Conservation (phyloP, 106 monocot genomes). For the Narthecium ossifragum region DNA sequence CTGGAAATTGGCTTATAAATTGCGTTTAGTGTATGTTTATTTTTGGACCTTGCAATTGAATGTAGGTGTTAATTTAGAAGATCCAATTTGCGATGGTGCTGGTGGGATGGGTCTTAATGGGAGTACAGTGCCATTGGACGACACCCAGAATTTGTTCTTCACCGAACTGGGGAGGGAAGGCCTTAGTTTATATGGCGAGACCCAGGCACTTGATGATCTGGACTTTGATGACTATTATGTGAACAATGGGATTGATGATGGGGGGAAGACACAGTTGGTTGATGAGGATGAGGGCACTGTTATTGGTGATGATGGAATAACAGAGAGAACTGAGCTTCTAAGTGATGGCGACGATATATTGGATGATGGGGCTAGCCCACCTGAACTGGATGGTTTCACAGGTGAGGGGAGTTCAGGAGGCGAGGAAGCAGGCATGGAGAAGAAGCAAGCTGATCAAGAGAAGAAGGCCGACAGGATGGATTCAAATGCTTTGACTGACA, state of each 20-base stretch:
- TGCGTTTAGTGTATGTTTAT: too few species aligned
- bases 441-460: constrained; percentile 6
- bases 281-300: constrained; percentile 9
- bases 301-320: constrained; percentile 6
- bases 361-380: constrained; percentile 6
- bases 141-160: background rate
- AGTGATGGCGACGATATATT: constrained; percentile 14
- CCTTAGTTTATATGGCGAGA: constrained; percentile 16
- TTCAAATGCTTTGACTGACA: constrained; percentile 40
- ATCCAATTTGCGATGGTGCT: too few species aligned
- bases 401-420: background rate
- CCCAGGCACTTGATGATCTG: constrained; percentile 26
- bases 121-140: too few species aligned
- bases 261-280: constrained; percentile 19
- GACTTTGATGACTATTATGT: background rate
- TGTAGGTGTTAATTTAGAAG: too few species aligned
- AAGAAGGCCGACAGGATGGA: too few species aligned
- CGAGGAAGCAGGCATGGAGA: background rate
- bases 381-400: too few species aligned
- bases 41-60: too few species aligned
- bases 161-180: background rate
- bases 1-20: too few species aligned
- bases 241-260: constrained; percentile 11
- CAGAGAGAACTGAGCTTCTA: constrained; percentile 17
- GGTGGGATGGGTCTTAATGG: too few species aligned